Evolutionary conservation across 1,284 basidiomycete genomes (phyloP), one percentile per base, ranked within the genome.

Genomic region (Naganishia sp.): DNA sequence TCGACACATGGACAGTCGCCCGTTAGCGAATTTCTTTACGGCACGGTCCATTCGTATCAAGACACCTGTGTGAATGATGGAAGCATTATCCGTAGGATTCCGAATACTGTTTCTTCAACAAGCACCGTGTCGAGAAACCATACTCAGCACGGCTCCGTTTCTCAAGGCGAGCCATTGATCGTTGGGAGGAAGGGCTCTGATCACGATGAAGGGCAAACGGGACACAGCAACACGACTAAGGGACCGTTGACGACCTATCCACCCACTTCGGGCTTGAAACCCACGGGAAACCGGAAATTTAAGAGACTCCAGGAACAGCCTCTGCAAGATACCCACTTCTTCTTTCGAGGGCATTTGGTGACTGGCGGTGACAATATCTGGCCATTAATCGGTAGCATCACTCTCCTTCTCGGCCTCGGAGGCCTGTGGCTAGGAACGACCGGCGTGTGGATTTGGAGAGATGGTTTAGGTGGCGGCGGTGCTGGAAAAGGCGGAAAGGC

Each of bases 381-480:
- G 81, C 90, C 91, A 4, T 90, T 94, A 72, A 74, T 90, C 7
- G 83, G 83, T 0, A 86, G 85, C 3, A 79, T 92, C 59, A 74
- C 79, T 5, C 66, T 94, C 21, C 79, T 90, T 49, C 76, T 92
- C 53, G 83, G 84, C 16, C 82, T 95, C 68, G 79, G 87, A 1
- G 90, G 88, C 0, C 78, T 88, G 9, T 96, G 89, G 89, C 85
- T 94, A 72, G 89, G 87, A 5, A 90, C 88, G 25, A 93, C 91
- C 3, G 88, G 88, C 67, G 87, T 88, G 23, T 93, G 89, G 86
- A 88, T 92, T 85, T 94, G 92, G 90, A 78, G 79, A 39, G 83
- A 91, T 73, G 83, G 87, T 70, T 86, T 86, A 68, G 87, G 86
- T 4, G 89, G 88, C n/a, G 85, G 91, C 15, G 86, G 90, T 3